These are phyloP conservation scores for Ammopiptanthus mongolicus DNA, from an alignment of 306 rosid species.

Conservation along the genomic window DNA sequence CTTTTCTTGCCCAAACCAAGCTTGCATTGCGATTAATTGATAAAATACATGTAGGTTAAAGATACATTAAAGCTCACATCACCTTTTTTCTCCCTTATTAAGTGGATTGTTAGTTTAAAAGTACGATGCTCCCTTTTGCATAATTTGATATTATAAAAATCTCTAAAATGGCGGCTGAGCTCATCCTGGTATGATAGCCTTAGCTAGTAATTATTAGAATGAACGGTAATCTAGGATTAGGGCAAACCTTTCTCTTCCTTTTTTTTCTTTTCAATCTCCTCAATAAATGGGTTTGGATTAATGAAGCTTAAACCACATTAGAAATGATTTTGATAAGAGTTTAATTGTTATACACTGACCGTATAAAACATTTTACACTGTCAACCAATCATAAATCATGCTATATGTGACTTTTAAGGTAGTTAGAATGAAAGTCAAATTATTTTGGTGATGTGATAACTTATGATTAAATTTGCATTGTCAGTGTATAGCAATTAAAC, in stretches of 20 bases:
- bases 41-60: constrained; percentile 10
- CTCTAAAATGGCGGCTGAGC: constrained; percentile 44
- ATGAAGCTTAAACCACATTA: background rate
- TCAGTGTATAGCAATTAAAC: too few species aligned
- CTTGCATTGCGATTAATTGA: background rate
- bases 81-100: constrained; percentile 1
- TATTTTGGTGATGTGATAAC: too few species aligned
- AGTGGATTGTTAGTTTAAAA: constrained; percentile 39
- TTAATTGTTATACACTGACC: too few species aligned
- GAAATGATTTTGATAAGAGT: too few species aligned
- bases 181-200: constrained; percentile 18
- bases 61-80: constrained; percentile 20
- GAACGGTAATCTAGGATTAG: background rate
- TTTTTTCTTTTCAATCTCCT: background rate
- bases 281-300: background rate
- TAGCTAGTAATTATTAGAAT: background rate
- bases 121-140: background rate
- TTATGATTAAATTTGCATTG: too few species aligned
- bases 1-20: constrained; percentile 15
- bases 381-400: too few species aligned
- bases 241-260: background rate
- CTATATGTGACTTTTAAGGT: too few species aligned
- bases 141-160: background rate
- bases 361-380: too few species aligned
- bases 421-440: too few species aligned